phyloP scores from a whole-genome alignment of 2,329 filamentous ascomycete species.

The Dendrostoma leiphaemia region DNA sequence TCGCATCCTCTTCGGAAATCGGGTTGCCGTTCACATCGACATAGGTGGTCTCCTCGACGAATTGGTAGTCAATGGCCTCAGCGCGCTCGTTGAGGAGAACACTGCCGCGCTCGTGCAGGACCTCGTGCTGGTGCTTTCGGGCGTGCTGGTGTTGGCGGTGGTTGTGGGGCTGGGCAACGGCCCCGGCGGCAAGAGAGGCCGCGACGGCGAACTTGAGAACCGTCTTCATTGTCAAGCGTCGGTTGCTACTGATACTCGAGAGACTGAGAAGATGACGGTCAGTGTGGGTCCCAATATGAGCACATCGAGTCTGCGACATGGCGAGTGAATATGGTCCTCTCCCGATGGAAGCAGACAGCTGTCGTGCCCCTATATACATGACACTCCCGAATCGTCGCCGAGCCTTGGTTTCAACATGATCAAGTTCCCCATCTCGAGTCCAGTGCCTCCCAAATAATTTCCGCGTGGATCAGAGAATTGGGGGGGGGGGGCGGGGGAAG shows the following conservation, averaged over 20 bases:
- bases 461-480: too few relatives aligned
- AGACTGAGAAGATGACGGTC: constrained; percentile 17
- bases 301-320: background rate
- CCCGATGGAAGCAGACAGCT: too few relatives aligned
- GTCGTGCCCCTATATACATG: too few relatives aligned
- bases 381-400: too few relatives aligned
- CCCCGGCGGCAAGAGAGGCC: constrained; percentile 51
- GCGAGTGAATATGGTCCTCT: too few relatives aligned
- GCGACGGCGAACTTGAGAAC: constrained; percentile 48
- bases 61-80: constrained; percentile 52
- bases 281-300: constrained; percentile 20
- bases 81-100: constrained; percentile 27
- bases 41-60: constrained; percentile 68
- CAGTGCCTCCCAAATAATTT: too few relatives aligned
- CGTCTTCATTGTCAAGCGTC: constrained; percentile 43
- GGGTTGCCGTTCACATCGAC: constrained; percentile 60
- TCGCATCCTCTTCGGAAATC: constrained; percentile 63
- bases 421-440: too few relatives aligned
- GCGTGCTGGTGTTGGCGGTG: constrained; percentile 59
- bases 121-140: constrained; percentile 48
- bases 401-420: too few relatives aligned
- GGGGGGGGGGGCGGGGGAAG: too few relatives aligned
- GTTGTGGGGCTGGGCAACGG: constrained; percentile 54
- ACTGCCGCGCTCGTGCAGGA: constrained; percentile 43
- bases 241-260: constrained; percentile 16